Base-by-base conservation (phyloP, 305 asterid genomes). In the Fraxinus angustifolia region DNA sequence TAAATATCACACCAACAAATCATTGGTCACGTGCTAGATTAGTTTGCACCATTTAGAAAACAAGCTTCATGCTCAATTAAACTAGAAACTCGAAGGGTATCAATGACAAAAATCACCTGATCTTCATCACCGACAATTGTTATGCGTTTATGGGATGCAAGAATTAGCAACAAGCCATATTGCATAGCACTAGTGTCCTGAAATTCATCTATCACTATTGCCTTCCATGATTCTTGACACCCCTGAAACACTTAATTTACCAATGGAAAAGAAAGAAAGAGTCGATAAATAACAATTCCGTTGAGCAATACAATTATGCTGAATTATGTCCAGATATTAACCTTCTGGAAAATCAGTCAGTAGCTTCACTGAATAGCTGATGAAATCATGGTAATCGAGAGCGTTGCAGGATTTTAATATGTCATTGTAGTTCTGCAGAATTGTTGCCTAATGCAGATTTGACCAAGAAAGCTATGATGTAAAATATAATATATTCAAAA, bases 181-280 rank as follows among this genome's bases (percentile, higher is more conserved):
- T 96, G 99, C 95, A 92, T 91, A 80, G 91, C 85, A 91, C 99
- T 96, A 85, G 98, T 96, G 90, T 96, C 99, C 89, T 96, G 99
- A 89, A 96, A 94, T 90, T 96, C 98, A 91, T 94, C 98, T 75
- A 96, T 87, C 80, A 96, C 92, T 48, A 96, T 90, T 81, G 95
- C 97, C 87, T 90, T 93, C 97, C 97, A 91, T 67, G 92, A 85
- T 83, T 93, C 96, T 87, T 90, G 97, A 79, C 94, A 91, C 83
- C 91, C 94, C 82, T 82, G 85, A 56, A 90, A 86, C 48, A 90
- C 99, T 96, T 84, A 84, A 87, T 81, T 77, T 60, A 30, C 38
- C 68, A 80, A 82, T 84, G 81, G 75, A 38, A 84, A 50, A 86
- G 76, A 81, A 77, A 80, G 76, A 38, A 87, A 78, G 73, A 21